phyloP scores from a whole-genome alignment of 768 basidiomycete genomes.

The Lepiota brunneoincarnata region DNA sequence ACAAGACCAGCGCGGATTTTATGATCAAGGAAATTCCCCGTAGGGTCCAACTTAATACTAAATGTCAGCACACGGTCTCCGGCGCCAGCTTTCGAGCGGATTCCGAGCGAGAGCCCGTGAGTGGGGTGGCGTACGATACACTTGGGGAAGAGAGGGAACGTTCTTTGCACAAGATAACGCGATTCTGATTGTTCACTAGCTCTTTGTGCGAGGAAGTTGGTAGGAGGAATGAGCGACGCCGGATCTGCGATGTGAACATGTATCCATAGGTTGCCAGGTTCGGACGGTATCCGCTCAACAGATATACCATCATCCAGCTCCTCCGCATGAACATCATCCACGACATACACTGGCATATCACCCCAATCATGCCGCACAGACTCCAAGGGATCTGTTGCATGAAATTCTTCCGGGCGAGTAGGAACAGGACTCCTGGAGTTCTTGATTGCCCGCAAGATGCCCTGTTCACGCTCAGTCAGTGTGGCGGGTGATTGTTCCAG shows the following conservation, averaged over 20 bases:
- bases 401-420: conserved; percentile 63
- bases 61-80: conserved; percentile 72
- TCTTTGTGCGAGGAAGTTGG: conserved; percentile 54
- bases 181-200: conserved; percentile 55
- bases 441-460: conserved; percentile 26
- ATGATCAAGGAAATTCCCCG: conserved; percentile 68
- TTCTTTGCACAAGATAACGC: conserved; percentile 62
- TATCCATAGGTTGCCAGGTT: conserved; percentile 69
- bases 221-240: conserved; percentile 71
- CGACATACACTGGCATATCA: conserved; percentile 74
- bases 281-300: conserved; percentile 60
- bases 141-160: conserved; percentile 73
- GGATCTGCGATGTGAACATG: conserved; percentile 96
- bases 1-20: conserved; percentile 71
- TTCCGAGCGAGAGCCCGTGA: conserved; percentile 40
- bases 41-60: conserved; percentile 62
- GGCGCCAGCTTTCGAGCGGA: conserved; percentile 25
- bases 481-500: conserved; percentile 26
- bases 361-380: conserved; percentile 86
- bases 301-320: conserved; percentile 96
- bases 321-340: conserved; percentile 76
- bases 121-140: conserved; percentile 43
- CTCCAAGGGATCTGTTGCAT: conserved; percentile 61
- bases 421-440: conserved; percentile 17
- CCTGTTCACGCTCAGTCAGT: conserved; percentile 22